Percentiles rank a stretch among this genome's conserved stretches.
Evolutionary conservation across 768 basidiomycete species (phyloP).

Genomic region (Podaxis sp.): DNA sequence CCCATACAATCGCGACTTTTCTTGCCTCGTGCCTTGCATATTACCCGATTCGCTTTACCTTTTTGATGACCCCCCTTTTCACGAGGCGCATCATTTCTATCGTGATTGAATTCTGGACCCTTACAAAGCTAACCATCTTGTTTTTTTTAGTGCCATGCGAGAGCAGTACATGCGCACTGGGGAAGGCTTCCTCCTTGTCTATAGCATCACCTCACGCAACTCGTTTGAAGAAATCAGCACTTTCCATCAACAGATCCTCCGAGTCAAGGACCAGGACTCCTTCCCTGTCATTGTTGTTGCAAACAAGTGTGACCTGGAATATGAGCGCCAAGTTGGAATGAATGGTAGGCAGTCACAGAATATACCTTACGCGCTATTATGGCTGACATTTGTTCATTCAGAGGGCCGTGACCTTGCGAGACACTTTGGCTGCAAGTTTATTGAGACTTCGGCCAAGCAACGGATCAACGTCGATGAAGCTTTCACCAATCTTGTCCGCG

Average conservation of each 20-base stretch:
- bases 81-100: constrained; percentile 16
- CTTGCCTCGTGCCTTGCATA: constrained; percentile 11
- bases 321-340: constrained; percentile 93
- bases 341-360: constrained; percentile 55
- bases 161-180: constrained; percentile 99
- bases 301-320: constrained; percentile 97
- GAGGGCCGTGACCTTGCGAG: constrained; percentile 98
- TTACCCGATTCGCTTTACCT: constrained; percentile 6
- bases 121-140: constrained; percentile 7
- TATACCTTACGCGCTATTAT: not conserved
- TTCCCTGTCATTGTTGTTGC: constrained; percentile 96
- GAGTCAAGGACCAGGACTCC: constrained; percentile 93
- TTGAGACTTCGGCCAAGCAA: constrained; percentile 95
- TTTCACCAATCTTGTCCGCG: constrained; percentile 88
- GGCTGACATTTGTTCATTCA: constrained; percentile 24
- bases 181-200: constrained; percentile 96
- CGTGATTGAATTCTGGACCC: constrained; percentile 4
- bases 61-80: constrained; percentile 7
- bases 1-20: not conserved
- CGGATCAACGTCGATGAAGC: constrained; percentile 97
- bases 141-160: constrained; percentile 77
- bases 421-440: constrained; percentile 90
- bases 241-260: constrained; percentile 93
- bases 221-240: constrained; percentile 97
- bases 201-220: constrained; percentile 96